A percentile compares a stretch with the other conserved stretches of the same genome.
Evolutionary conservation across 2,329 filamentous ascomycete species (phyloP).

Genomic region (Colletotrichum sublineola): DNA sequence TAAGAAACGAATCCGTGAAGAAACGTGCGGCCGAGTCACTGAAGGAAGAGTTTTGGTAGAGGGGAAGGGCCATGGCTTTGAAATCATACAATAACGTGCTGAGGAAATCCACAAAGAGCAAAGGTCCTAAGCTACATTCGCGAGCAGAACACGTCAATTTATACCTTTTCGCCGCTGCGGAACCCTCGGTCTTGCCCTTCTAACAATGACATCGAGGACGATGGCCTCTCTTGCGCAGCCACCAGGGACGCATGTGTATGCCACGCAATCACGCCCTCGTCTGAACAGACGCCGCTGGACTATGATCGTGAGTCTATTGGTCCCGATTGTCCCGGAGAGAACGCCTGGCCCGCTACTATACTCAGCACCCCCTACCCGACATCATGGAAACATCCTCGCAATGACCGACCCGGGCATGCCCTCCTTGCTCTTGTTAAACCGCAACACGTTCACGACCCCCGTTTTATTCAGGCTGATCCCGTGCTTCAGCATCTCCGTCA

Average conservation of each 20-base stretch:
- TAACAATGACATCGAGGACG: neutral
- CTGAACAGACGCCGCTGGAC: neutral
- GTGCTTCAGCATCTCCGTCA: slow-evolving; percentile 5
- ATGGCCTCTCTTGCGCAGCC: neutral
- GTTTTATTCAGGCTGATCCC: neutral
- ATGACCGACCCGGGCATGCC: neutral
- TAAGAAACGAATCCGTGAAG: neutral
- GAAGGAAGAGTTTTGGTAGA: neutral
- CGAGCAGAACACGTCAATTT: neutral
- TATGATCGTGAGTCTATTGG: neutral
- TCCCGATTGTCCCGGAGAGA: too few relatives aligned
- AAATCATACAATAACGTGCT: neutral
- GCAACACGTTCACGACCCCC: neutral
- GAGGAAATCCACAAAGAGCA: neutral
- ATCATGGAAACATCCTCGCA: neutral
- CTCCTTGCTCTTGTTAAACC: neutral
- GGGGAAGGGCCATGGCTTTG: neutral
- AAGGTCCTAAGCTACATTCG: neutral
- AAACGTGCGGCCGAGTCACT: neutral
- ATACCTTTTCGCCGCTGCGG: slow-evolving; percentile 3
- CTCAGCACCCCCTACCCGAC: too few relatives aligned
- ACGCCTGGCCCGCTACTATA: too few relatives aligned
- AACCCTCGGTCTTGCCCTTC: neutral
- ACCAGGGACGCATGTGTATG: neutral
- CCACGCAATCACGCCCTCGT: neutral